Conservation (phyloP, 2,329 filamentous ascomycete genomes). For the Venturia carpophila region DNA sequence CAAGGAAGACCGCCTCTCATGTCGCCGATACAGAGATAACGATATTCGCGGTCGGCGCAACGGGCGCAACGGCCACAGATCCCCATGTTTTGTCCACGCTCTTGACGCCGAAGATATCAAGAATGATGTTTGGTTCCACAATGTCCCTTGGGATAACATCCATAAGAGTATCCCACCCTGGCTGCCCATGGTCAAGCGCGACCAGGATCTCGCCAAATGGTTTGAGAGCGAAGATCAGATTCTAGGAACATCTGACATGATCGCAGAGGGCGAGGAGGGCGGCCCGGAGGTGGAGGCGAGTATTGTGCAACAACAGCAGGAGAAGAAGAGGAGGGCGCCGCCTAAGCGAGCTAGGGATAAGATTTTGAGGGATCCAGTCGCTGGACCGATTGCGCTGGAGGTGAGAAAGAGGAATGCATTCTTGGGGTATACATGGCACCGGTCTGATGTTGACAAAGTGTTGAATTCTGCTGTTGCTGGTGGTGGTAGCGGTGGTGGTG, state of each 20-base stretch:
- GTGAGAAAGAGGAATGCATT: conserved; percentile 78
- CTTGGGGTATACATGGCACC: conserved; percentile 77
- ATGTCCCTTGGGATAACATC: conserved; percentile 68
- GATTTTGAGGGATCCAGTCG: conserved; percentile 63
- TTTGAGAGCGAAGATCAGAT: conserved; percentile 78
- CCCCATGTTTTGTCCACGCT: conserved; percentile 60
- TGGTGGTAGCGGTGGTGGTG: background rate
- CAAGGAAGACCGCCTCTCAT: conserved; percentile 68
- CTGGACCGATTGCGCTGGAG: conserved; percentile 62
- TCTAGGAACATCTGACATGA: conserved; percentile 22
- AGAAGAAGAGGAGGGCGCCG: conserved; percentile 38
- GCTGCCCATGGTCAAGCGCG: conserved; percentile 57
- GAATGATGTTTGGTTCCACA: conserved; percentile 74
- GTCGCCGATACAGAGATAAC: conserved; percentile 62
- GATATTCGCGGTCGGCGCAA: conserved; percentile 36
- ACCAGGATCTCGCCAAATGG: conserved; percentile 61
- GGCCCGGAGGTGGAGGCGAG: background rate
- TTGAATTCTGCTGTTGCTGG: background rate
- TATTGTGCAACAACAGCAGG: conserved; percentile 15
- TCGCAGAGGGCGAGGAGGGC: conserved; percentile 1
- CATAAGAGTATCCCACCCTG: conserved; percentile 69
- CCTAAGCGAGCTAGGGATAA: conserved; percentile 73
- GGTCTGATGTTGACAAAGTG: background rate
- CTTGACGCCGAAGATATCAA: conserved; percentile 89
- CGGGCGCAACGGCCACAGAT: conserved; percentile 13